Base-by-base conservation (phyloP, 148 eudicot species). In the Rhododendron mucronatum region DNA sequence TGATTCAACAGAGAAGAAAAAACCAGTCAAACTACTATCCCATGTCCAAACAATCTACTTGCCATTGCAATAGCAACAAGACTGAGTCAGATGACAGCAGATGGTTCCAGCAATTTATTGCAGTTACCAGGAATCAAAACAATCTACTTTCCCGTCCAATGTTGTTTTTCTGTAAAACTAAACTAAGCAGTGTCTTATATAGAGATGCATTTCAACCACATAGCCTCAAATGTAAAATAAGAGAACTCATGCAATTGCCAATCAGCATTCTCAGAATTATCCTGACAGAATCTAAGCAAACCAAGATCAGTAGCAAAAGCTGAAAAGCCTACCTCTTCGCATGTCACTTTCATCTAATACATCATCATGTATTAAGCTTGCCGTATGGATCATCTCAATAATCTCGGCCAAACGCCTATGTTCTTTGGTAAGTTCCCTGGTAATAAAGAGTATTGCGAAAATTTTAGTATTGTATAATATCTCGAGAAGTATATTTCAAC, bases 311-410 rank as follows among this genome's bases (percentile, higher is more conserved):
- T 67, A 86, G 76, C 48, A 15, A 16, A 86, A 20, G 14, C 35
- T 71, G 35, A 86, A 55, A 84, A 83, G 14, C 88, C 37, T 90
- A 96, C 98, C 98, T 94, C 98, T 93, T 73, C 98, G 88, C 93
- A 93, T 85, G 90, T 96, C 93, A 89, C 98, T 96, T 88, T 96
- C 98, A 88, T 96, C 98, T 69, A 96, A 87, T 53, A 96, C 96
- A 86, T 96, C 98, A 89, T 96, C 98, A 75, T 96, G 98, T 82
- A 96, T 96, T 87, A 96, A 87, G 89, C 99, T 96, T 85, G 99
- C 99, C 20, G 98, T 96, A 84, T 96, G 99, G 77, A 95, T 95
- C 98, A 95, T 95, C 81, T 95, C 98, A 79, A 94, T 95, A 90
- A 95, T 95, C 92, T 95, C 98, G 67, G 95, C 96, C 88, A 95